These are phyloP conservation scores for Beauveria bassiana DNA, from an alignment of 2,329 filamentous ascomycete species.

Conservation along the genomic window DNA sequence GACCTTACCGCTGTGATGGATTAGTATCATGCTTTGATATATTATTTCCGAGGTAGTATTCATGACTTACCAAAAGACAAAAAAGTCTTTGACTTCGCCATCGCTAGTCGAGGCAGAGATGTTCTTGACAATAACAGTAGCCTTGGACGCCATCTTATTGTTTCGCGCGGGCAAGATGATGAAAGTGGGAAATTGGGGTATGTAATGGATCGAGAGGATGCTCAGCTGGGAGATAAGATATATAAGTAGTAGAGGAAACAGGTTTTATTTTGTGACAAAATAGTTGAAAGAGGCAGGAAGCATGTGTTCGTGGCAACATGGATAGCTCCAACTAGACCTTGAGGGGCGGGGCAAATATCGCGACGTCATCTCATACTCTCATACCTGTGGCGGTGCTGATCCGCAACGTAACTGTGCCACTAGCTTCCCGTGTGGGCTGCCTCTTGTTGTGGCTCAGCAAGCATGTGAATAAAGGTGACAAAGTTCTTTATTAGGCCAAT, in stretches of 20 bases:
- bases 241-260: not conserved
- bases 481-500: not conserved
- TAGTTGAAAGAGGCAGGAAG: constrained; percentile 4
- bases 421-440: not conserved
- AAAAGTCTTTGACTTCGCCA: constrained; percentile 92
- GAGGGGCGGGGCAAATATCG: constrained; percentile 11
- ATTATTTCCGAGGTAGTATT: too few relatives aligned
- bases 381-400: constrained; percentile 9
- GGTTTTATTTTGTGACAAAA: not conserved
- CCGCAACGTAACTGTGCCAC: not conserved
- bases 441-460: constrained; percentile 1
- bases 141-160: constrained; percentile 45
- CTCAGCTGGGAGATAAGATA: not conserved
- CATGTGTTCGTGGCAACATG: constrained; percentile 6
- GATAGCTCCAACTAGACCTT: not conserved
- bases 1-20: constrained; percentile 71
- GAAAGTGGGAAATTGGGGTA: not conserved
- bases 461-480: not conserved
- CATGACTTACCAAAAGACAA: constrained; percentile 75
- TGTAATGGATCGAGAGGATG: not conserved
- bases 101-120: constrained; percentile 77
- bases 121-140: constrained; percentile 80
- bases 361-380: constrained; percentile 5
- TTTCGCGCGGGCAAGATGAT: constrained; percentile 9
- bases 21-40: constrained; percentile 13